Evolutionary conservation across 208 protist species (phyloP).

Genomic region (Wallacemonas sp.): DNA sequence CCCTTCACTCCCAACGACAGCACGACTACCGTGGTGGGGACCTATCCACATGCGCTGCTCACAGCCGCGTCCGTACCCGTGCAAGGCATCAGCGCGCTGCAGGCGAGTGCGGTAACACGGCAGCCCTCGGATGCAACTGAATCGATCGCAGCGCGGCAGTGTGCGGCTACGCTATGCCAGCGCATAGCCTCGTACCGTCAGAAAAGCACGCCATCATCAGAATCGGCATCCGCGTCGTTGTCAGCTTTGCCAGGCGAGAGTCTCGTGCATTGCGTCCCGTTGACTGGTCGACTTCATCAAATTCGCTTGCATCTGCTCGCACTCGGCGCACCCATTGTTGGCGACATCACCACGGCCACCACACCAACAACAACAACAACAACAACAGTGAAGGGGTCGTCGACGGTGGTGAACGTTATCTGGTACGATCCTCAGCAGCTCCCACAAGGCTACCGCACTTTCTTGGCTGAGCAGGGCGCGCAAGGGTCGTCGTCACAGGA

Average conservation of each 20-base stretch:
- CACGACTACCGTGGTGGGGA: not conserved
- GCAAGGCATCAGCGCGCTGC: not conserved
- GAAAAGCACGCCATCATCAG: not conserved
- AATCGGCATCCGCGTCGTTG: not conserved
- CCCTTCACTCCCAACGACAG: not conserved
- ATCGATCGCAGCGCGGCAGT: constrained; percentile 9
- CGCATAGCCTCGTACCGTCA: constrained; percentile 12
- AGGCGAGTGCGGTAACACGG: not conserved
- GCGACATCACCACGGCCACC: constrained; percentile 49
- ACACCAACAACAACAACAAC: constrained; percentile 25
- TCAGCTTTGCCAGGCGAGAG: constrained; percentile 8
- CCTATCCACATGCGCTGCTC: constrained; percentile 21
- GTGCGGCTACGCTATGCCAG: constrained; percentile 44
- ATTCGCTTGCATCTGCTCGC: constrained; percentile 84
- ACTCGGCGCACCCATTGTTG: constrained; percentile 82
- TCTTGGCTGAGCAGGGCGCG: not conserved
- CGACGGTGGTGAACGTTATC: not conserved
- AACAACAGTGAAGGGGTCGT: not conserved
- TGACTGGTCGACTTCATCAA: constrained; percentile 92
- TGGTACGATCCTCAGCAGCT: constrained; percentile 7
- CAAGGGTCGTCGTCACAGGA: not conserved
- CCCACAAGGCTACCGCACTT: not conserved
- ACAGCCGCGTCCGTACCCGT: constrained; percentile 7
- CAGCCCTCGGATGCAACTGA: too few species aligned
- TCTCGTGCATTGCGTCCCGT: constrained; percentile 83